Evolutionary conservation across 2,329 filamentous ascomycete genomes (phyloP).

Genomic region (Coniochaeta sp.): DNA sequence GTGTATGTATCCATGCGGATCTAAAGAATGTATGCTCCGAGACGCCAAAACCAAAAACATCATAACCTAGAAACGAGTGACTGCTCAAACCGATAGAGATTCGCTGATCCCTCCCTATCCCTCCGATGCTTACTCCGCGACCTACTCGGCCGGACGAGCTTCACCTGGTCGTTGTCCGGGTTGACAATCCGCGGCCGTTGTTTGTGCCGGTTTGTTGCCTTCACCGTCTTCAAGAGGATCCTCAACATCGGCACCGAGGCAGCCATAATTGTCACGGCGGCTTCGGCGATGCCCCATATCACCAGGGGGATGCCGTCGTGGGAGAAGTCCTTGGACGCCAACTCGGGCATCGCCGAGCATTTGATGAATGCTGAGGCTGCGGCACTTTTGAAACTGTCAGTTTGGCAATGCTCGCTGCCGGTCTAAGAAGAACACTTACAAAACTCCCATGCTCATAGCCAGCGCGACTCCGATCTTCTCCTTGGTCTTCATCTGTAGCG

Average conservation of each 20-base stretch:
- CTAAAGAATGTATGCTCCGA: too few relatives aligned
- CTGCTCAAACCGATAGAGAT: background rate
- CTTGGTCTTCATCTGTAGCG: constrained; percentile 10
- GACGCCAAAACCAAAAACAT: background rate
- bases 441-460: constrained; percentile 14
- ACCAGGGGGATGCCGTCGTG: constrained; percentile 14
- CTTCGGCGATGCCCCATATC: constrained; percentile 15
- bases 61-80: constrained; percentile 1
- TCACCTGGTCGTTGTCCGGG: background rate
- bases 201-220: background rate
- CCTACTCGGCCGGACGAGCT: background rate
- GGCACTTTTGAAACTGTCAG: constrained; percentile 5
- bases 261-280: constrained; percentile 16
- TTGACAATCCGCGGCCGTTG: background rate
- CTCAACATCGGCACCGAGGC: constrained; percentile 16
- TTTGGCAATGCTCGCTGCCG: background rate
- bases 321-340: constrained; percentile 12
- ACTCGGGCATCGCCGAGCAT: constrained; percentile 14
- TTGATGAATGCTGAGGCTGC: constrained; percentile 15
- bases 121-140: background rate
- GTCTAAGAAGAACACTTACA: constrained; percentile 8
- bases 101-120: background rate
- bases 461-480: constrained; percentile 12
- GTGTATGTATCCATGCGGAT: too few relatives aligned
- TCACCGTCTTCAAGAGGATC: constrained; percentile 6